These are phyloP conservation scores for Colletotrichum liriopes DNA, from an alignment of 2,329 filamentous ascomycete genomes.

Conservation along the genomic window DNA sequence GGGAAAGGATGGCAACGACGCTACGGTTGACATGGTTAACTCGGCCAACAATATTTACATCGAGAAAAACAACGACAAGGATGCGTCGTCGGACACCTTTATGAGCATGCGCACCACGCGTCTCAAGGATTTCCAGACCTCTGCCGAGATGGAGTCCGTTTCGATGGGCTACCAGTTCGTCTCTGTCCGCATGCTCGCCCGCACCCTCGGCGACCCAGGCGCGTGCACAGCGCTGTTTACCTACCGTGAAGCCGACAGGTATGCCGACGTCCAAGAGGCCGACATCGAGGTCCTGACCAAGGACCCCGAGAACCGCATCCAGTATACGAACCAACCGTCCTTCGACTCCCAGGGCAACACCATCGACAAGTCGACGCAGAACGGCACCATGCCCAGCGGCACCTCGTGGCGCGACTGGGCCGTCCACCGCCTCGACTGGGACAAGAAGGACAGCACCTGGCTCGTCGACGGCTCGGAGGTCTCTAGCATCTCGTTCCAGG, in stretches of 20 bases:
- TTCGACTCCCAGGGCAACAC: slow-evolving; percentile 61
- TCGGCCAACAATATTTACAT: slow-evolving; percentile 64
- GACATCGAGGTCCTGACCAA: slow-evolving; percentile 69
- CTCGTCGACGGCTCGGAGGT: slow-evolving; percentile 67
- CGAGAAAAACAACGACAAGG: slow-evolving; percentile 55
- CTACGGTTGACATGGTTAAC: slow-evolving; percentile 56
- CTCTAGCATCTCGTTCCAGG: slow-evolving; percentile 69
- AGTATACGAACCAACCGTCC: slow-evolving; percentile 75
- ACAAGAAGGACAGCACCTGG: slow-evolving; percentile 67
- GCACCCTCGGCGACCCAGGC: slow-evolving; percentile 63
- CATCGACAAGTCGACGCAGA: slow-evolving; percentile 63
- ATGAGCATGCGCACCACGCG: slow-evolving; percentile 65
- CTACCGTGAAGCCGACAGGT: slow-evolving; percentile 58
- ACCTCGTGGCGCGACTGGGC: slow-evolving; percentile 69
- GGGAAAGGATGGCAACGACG: slow-evolving; percentile 46
- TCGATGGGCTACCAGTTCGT: slow-evolving; percentile 55
- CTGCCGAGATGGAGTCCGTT: slow-evolving; percentile 63
- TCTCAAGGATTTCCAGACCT: slow-evolving; percentile 60
- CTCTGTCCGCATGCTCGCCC: slow-evolving; percentile 66
- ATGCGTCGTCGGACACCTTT: slow-evolving; percentile 58
- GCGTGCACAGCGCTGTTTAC: slow-evolving; percentile 70
- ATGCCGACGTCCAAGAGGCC: slow-evolving; percentile 63
- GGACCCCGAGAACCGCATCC: slow-evolving; percentile 60
- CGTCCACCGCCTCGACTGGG: slow-evolving; percentile 74
- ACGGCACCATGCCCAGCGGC: slow-evolving; percentile 61